A percentile compares a stretch with the other conserved stretches of the same genome.
phyloP scores from a whole-genome alignment of 1,284 basidiomycete species.

The Hemileia vastatrix region DNA sequence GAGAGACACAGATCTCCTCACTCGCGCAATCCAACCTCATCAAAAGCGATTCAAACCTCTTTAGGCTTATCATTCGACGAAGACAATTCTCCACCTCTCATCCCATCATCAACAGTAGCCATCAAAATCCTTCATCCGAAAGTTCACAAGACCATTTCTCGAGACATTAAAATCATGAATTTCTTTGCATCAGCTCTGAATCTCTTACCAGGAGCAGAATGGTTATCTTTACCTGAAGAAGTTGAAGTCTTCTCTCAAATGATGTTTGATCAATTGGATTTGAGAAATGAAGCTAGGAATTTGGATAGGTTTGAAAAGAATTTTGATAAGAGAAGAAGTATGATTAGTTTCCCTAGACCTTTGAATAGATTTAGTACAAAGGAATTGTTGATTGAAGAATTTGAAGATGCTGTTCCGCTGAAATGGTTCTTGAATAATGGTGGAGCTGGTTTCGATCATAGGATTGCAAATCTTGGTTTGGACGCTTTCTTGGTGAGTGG shows the following conservation, averaged over 20 bases:
- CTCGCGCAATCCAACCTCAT: constrained; percentile 43
- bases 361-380: constrained; percentile 66
- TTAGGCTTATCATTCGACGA: constrained; percentile 50
- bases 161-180: constrained; percentile 87
- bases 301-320: constrained; percentile 74
- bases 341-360: constrained; percentile 82
- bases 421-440: constrained; percentile 80
- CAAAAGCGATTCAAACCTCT: constrained; percentile 33
- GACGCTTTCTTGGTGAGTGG: constrained; percentile 79
- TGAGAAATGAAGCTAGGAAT: constrained; percentile 83
- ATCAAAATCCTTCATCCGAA: constrained; percentile 91
- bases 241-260: constrained; percentile 85
- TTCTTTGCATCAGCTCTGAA: constrained; percentile 78
- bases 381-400: constrained; percentile 87
- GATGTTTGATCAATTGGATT: constrained; percentile 92
- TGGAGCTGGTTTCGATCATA: constrained; percentile 78
- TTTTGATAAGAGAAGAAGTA: constrained; percentile 62
- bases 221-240: constrained; percentile 93
- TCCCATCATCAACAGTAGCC: constrained; percentile 73
- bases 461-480: constrained; percentile 85
- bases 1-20: constrained; percentile 50
- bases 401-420: constrained; percentile 80
- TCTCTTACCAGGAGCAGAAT: constrained; percentile 81
- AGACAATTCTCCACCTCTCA: constrained; percentile 52
- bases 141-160: constrained; percentile 66